Evolutionary conservation across 805 yeast species (phyloP), one percentile per base, ranked within the genome.

Genomic region (Yarrowia sp.): DNA sequence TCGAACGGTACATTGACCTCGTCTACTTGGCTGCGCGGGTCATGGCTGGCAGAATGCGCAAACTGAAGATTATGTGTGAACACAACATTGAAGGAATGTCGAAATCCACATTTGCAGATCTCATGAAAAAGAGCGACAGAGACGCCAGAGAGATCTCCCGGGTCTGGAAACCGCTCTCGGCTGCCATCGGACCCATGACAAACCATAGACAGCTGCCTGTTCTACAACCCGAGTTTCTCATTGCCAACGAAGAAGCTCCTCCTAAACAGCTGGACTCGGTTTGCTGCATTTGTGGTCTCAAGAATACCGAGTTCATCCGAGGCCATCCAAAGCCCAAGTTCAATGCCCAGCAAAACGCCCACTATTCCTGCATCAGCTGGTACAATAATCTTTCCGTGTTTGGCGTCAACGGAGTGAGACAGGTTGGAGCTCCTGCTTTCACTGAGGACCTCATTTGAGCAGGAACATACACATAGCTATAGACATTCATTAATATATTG

Each of bases 31-130:
- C 70, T 14, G 72, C 72, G 0, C 50, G 73, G 15, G 70, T 74
- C 19, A 71, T 72, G 73, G 73, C 73, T 9, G 77, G 77, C 1
- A 46, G 77, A 22, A 48, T 69, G 36, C 70, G 75, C 7, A 67
- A 72, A 12, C 67, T 63, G 26, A 38, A 16, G 26, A 63, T 63
- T 58, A 48, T 63, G 48, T 43, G 52, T 5, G 65, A 42, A 8
- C 2, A 43, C n/a, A 42, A 35, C 4, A 43, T 45, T 11, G 65
- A 59, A 35, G 52, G 65, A 32, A 42, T 59, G 65, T 43, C 52
- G 2, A 12, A 16, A 16, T 15, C 12, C 19, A 26, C 49, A 46
- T 35, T 35, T 26, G 35, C 69, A 10, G 53, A 65, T 5, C 53
- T 67, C 46, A 42, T 36, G n/a, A 41, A 43, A 5, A 63, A 66